A percentile compares a stretch with the other conserved stretches of the same genome.
These are phyloP conservation scores for Cystoderma amianthinum DNA, from an alignment of 768 basidiomycete species.

Conservation along the genomic window DNA sequence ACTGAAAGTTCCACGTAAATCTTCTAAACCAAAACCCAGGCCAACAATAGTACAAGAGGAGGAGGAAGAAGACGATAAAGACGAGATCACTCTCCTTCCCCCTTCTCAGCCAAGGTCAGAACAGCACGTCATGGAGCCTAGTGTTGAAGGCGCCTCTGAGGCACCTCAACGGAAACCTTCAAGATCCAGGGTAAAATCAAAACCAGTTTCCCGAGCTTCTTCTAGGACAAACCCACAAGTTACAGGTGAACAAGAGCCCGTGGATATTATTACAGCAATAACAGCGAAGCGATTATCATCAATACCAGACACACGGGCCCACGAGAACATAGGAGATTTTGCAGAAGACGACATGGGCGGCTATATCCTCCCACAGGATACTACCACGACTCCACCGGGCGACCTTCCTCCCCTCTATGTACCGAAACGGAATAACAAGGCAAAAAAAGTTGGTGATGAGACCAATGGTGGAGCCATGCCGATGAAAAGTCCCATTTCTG, in stretches of 20 bases:
- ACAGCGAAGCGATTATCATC: no score
- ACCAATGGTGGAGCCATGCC: no score
- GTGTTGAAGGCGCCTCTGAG: slow-evolving; percentile 3
- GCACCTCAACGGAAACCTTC: slow-evolving; percentile 4
- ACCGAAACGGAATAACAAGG: slow-evolving; percentile 12
- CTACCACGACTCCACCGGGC: slow-evolving; percentile 4
- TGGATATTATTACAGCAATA: no score
- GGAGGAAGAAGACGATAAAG: slow-evolving; percentile 7
- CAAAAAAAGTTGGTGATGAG: background rate
- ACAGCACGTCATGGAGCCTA: slow-evolving; percentile 7
- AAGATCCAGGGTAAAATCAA: background rate
- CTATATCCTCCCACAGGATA: slow-evolving; percentile 7
- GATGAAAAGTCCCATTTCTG: no score
- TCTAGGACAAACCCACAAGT: slow-evolving; percentile 4
- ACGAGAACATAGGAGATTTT: no score
- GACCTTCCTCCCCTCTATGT: slow-evolving; percentile 12
- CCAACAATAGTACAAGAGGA: slow-evolving; percentile 12
- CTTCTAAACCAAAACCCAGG: slow-evolving; percentile 11
- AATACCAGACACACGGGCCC: no score
- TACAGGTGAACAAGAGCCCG: no score
- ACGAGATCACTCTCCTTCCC: slow-evolving; percentile 3
- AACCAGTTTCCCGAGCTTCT: background rate
- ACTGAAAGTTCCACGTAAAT: slow-evolving; percentile 9
- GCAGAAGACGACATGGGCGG: slow-evolving; percentile 12
- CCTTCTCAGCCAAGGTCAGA: slow-evolving; percentile 8